Evolutionary conservation across 163 green algal genomes (phyloP).

Genomic region (Chlamydomonas reinhardtii): DNA sequence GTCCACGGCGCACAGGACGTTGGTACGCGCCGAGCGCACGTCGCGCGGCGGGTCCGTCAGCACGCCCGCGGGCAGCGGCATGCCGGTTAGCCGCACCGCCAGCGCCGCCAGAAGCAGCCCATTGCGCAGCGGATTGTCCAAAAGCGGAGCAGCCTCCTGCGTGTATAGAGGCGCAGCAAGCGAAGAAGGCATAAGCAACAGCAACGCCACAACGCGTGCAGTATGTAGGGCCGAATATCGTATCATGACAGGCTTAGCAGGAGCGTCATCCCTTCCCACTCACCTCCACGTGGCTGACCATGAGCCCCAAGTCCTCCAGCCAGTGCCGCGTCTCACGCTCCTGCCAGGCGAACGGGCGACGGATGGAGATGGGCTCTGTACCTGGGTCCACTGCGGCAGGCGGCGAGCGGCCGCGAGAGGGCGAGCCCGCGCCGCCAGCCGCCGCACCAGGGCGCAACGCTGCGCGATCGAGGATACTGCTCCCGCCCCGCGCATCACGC

Average conservation of each 20-base stretch:
- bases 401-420: no score
- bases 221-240: no score
- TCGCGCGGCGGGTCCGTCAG: slow-evolving; percentile 29
- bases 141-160: slow-evolving; percentile 31
- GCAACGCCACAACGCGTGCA: not conserved
- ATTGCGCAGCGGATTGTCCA: slow-evolving; percentile 53
- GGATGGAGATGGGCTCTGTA: slow-evolving; percentile 16
- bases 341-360: slow-evolving; percentile 46
- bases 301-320: slow-evolving; percentile 35
- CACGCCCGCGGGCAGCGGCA: not conserved
- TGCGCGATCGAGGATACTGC: slow-evolving; percentile 44
- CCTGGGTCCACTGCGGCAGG: not conserved
- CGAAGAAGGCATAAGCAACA: no score
- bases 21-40: slow-evolving; percentile 43
- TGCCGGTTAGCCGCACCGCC: not conserved
- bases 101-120: slow-evolving; percentile 26
- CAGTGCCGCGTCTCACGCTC: slow-evolving; percentile 53
- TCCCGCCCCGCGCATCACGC: slow-evolving; percentile 1
- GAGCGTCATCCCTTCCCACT: not conserved
- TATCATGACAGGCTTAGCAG: no score
- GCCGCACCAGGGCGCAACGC: not conserved
- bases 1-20: slow-evolving; percentile 55
- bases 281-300: slow-evolving; percentile 6
- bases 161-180: not conserved
- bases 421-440: not conserved